These are phyloP conservation scores for Sequoia sempervirens DNA, from an alignment of 75 land plant species.

Conservation along the genomic window DNA sequence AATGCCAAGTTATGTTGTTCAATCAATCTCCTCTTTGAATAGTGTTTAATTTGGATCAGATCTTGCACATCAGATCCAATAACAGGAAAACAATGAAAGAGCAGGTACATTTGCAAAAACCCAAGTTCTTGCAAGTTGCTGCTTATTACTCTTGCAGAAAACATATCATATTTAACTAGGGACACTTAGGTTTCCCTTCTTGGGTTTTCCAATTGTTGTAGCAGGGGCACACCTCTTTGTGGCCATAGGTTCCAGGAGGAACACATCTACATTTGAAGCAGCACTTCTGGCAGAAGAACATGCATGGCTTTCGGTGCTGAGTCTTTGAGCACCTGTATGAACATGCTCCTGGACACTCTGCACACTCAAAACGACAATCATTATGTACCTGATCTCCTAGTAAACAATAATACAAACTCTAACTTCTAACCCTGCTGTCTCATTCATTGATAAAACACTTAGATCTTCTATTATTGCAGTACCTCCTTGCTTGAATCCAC, in stretches of 20 bases:
- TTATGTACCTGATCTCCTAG: background rate
- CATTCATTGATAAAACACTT: background rate
- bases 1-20: background rate
- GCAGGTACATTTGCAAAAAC: background rate
- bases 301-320: constrained; percentile 16
- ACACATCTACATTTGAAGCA: constrained; percentile 29
- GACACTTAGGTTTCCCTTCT: constrained; percentile 28
- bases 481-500: constrained; percentile 5
- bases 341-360: constrained; percentile 26
- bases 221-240: constrained; percentile 37
- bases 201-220: constrained; percentile 32
- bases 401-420: background rate
- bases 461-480: background rate
- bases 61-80: background rate
- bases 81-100: background rate
- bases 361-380: background rate
- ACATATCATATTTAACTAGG: constrained; percentile 5
- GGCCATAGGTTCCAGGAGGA: constrained; percentile 29
- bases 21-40: background rate
- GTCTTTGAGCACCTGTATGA: constrained; percentile 25
- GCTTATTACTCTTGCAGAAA: background rate
- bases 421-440: background rate
- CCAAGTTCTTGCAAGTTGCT: background rate
- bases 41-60: background rate
- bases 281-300: constrained; percentile 27